Conservation (phyloP, 495 filamentous ascomycete genomes). For the Hypoxylon fragiforme region DNA sequence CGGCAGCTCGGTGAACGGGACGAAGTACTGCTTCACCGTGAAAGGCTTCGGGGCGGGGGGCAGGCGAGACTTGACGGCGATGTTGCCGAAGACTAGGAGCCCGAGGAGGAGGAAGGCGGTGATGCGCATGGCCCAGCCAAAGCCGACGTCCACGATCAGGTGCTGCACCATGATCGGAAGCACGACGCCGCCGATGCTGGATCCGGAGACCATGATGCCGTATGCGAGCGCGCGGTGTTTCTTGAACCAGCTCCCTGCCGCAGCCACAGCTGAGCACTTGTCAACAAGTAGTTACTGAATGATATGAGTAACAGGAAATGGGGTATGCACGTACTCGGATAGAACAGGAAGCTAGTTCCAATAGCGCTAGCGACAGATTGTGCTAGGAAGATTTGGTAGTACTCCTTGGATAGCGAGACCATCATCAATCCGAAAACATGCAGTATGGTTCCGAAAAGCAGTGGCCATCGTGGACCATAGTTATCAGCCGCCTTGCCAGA, state of each 20-base stretch:
- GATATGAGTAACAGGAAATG: background rate
- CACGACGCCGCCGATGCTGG: conserved; percentile 62
- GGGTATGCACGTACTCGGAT: conserved; percentile 17
- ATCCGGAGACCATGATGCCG: conserved; percentile 63
- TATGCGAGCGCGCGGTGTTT: conserved; percentile 65
- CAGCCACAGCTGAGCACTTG: conserved; percentile 6
- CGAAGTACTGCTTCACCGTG: conserved; percentile 6
- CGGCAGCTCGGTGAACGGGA: conserved; percentile 46
- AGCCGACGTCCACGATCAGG: conserved; percentile 61
- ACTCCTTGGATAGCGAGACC: conserved; percentile 60
- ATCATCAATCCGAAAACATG: conserved; percentile 79
- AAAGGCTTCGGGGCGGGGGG: conserved; percentile 24
- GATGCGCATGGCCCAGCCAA: conserved; percentile 67
- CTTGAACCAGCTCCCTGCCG: conserved; percentile 58
- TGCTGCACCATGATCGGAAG: conserved; percentile 65
- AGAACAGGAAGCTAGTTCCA: conserved; percentile 18
- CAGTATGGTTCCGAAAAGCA: conserved; percentile 60
- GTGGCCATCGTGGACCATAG: conserved; percentile 62
- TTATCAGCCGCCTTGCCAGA: conserved; percentile 65
- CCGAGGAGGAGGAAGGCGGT: conserved; percentile 64
- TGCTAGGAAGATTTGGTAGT: conserved; percentile 62
- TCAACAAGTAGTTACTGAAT: background rate
- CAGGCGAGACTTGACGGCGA: conserved; percentile 23
- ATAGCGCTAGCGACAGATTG: conserved; percentile 55
- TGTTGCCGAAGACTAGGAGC: conserved; percentile 56